phyloP scores from a whole-genome alignment of 768 basidiomycete genomes.

The Coprinopsis cinerea region DNA sequence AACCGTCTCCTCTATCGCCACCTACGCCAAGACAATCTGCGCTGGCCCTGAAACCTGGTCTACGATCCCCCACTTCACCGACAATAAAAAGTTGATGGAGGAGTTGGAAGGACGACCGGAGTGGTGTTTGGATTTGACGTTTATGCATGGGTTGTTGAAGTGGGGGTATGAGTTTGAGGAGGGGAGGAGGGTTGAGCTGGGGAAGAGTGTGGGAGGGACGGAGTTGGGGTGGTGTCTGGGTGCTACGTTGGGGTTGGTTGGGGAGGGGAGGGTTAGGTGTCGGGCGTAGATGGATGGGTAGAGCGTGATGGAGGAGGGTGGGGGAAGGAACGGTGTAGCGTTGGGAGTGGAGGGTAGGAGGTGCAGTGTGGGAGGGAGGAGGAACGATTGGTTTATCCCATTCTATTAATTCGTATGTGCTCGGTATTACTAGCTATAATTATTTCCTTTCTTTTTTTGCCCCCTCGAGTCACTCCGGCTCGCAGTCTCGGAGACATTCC shows the following conservation, averaged over 20 bases:
- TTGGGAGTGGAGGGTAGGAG: too few relatives aligned
- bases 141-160: slow-evolving; percentile 83
- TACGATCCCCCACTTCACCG: slow-evolving; percentile 31
- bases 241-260: slow-evolving; percentile 73
- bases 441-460: too few relatives aligned
- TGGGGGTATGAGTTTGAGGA: slow-evolving; percentile 88
- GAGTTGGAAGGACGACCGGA: slow-evolving; percentile 85
- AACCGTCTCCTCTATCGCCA: slow-evolving; percentile 53
- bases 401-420: too few relatives aligned
- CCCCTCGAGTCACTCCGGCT: too few relatives aligned
- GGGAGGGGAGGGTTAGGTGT: slow-evolving; percentile 52
- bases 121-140: slow-evolving; percentile 94
- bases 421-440: too few relatives aligned
- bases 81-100: slow-evolving; percentile 28
- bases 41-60: slow-evolving; percentile 58
- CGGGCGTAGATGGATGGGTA: slow-evolving; percentile 25
- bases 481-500: too few relatives aligned
- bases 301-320: too few relatives aligned
- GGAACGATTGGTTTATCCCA: too few relatives aligned
- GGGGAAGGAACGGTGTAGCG: too few relatives aligned
- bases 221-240: slow-evolving; percentile 94
- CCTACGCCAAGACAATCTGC: slow-evolving; percentile 70
- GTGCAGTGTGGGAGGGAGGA: too few relatives aligned
- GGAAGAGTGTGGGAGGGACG: slow-evolving; percentile 83
- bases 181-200: slow-evolving; percentile 62